These are phyloP conservation scores for Botrytis pseudocinerea DNA, from an alignment of 2,329 filamentous ascomycete genomes.

Conservation along the genomic window DNA sequence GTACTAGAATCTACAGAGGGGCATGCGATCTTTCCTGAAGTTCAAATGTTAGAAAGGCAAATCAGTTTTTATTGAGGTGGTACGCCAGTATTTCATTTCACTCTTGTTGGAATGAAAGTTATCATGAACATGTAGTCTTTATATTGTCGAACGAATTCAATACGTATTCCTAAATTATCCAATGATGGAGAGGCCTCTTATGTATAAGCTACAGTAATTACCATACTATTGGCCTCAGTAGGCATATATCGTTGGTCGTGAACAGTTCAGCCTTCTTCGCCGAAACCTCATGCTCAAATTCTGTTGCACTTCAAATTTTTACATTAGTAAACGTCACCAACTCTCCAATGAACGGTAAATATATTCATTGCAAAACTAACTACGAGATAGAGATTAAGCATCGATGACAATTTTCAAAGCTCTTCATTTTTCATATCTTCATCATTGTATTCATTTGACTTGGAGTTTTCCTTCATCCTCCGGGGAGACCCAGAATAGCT, in stretches of 20 bases:
- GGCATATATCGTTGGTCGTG: neutral
- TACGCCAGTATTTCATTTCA: neutral
- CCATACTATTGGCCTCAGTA: neutral
- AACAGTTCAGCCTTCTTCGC: neutral
- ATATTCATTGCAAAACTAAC: neutral
- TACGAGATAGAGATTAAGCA: neutral
- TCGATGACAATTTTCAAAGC: neutral
- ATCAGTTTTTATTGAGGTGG: neutral
- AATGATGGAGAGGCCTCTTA: neutral
- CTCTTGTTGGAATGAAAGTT: neutral
- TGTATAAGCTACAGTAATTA: neutral
- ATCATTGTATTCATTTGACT: constrained; percentile 10
- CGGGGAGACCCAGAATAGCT: constrained; percentile 28
- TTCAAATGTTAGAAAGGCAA: neutral
- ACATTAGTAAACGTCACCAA: too few species aligned
- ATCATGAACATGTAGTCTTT: neutral
- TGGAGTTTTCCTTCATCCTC: constrained; percentile 6
- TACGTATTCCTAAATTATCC: accelerated
- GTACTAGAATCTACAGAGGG: too few species aligned
- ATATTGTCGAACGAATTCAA: neutral
- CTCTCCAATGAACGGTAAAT: too few species aligned
- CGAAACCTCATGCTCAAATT: neutral
- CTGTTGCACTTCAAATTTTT: neutral
- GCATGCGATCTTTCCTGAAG: neutral
- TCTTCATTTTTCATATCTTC: constrained; percentile 1